Evolutionary conservation across 306 rosid genomes (phyloP), one percentile per base, ranked within the genome.

Genomic region (Cicer chorassanicum): DNA sequence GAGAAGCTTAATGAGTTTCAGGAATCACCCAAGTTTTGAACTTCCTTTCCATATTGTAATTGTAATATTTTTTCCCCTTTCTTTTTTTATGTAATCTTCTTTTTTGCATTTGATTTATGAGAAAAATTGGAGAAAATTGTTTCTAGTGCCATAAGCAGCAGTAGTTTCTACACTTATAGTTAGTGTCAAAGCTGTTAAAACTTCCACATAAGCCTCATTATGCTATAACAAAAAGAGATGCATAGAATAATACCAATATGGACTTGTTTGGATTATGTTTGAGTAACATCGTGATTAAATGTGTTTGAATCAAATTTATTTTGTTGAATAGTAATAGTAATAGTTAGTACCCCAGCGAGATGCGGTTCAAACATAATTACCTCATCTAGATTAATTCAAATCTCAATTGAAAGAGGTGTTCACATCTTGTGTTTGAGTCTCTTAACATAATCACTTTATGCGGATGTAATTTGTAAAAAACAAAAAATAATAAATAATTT

Each of bases 1-100:
- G 92, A 90, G 84, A 78, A 84, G 62, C 15, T 87, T 64, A 79
- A 84, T 16, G 92, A 86, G 66, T 76, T 90, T 54, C 91, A 90
- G 68, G 96, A 94, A 56, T 86, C 92, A 0, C 13, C 83, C 9
- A 77, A 70, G 65, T 70, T 70, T 62, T 70, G 72, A 78, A 61
- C 36, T 73, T 73, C 6, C 46, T 43, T 59, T 72, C 29, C 43
- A n/a, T 41, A 1, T 56, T 56, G 55, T 56, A 56, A 3, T 42
- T 56, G 55, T 42, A 56, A 21, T 14, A 5, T 55, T 40, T 74
- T 38, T 29, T 48, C 5, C 0, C n/a, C 5, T 3, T 61, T 16
- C 18, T 16, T 16, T 16, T 16, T 16, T 16, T 16, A 16, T 16
- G 18, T 24, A 24, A n/a, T 73, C 9, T 42, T 53, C 14, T 53